Evolutionary conservation across 495 filamentous ascomycete species (phyloP), one percentile per base, ranked within the genome.

Genomic region (Penicillium robsamsonii): DNA sequence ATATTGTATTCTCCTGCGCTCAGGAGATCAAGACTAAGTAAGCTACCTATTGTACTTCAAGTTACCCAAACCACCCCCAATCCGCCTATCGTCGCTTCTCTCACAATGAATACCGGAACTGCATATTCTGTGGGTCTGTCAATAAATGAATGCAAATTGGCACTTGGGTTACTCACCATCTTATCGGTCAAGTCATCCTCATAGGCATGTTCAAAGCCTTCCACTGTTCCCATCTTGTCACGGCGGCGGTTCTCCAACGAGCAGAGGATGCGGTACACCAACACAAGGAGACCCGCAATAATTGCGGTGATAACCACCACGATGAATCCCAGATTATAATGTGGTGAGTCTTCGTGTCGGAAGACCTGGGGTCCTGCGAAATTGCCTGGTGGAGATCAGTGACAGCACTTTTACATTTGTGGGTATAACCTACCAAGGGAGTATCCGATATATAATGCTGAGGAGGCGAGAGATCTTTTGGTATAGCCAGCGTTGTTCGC

Each of bases 401-500:
- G 1, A 4, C 8, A 27, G 6, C 5, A 17, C 3, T 22, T 15
- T 35, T 4, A 13, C 2, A 15, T 17, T 9, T 43, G 13, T 7
- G 6, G 5, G 11, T 5, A 8, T 15, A n/a, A 30, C 49, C 4
- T 61, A 69, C 70, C 72, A 46, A 77, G 60, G 56, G 70, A 75
- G 53, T 76, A 79, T 6, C 75, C 74, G 41, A 77, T 70, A 53
- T 72, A 77, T 10, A 77, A 53, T 1, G 70, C 71, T 0, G 73
- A 65, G 2, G 63, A 68, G 8, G 68, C 66, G 29, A 76, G 59
- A 0, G 69, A 67, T 11, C 72, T 66, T 56, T 76, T 76, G 1
- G 73, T 78, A 50, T 77, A 75, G 2, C 76, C 76, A 1, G 77
- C 75, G 47, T 68, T 77, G 59, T 80, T 79, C 9, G 75, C 77